Conservation (phyloP, 1,139 yeast genomes). For the Pichia norvegensis region DNA sequence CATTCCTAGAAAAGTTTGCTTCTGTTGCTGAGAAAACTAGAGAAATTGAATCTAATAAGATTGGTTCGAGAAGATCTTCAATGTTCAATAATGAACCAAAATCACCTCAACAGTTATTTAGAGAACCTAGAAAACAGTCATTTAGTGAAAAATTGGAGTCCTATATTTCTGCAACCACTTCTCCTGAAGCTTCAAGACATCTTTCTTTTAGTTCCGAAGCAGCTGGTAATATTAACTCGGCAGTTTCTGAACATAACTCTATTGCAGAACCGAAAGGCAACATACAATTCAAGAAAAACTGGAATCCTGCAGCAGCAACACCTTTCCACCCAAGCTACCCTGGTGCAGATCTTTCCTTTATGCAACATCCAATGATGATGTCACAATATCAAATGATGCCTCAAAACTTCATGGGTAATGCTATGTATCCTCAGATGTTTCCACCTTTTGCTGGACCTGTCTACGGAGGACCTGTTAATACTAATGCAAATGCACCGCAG, state of each 20-base stretch:
- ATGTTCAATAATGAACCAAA: constrained; percentile 30
- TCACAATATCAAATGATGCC: constrained; percentile 20
- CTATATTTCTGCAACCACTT: constrained; percentile 36
- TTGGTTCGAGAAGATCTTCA: constrained; percentile 41
- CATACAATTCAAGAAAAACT: constrained; percentile 35
- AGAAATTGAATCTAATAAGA: constrained; percentile 43
- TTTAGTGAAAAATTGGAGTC: constrained; percentile 59
- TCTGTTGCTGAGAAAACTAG: constrained; percentile 76
- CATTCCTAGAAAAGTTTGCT: constrained; percentile 59
- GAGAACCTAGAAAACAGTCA: constrained; percentile 41
- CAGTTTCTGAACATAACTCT: constrained; percentile 18
- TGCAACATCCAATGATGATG: constrained; percentile 19
- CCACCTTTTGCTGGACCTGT: constrained; percentile 9
- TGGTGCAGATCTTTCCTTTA: constrained; percentile 13
- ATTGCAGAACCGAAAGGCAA: constrained; percentile 1
- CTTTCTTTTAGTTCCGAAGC: constrained; percentile 24
- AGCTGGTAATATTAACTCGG: constrained; percentile 11
- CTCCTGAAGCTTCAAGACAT: constrained; percentile 24
- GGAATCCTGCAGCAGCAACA: constrained; percentile 62
- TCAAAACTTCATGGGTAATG: constrained; percentile 8
- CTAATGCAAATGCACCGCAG: constrained; percentile 2
- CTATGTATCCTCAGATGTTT: constrained; percentile 18
- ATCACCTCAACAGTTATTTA: constrained; percentile 24
- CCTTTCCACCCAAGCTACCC: constrained; percentile 42
- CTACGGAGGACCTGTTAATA: constrained; percentile 3